Evolutionary conservation across 352 stramenopile species (phyloP), one percentile per base, ranked within the genome.

Genomic region (Phytophthora ohioensis): DNA sequence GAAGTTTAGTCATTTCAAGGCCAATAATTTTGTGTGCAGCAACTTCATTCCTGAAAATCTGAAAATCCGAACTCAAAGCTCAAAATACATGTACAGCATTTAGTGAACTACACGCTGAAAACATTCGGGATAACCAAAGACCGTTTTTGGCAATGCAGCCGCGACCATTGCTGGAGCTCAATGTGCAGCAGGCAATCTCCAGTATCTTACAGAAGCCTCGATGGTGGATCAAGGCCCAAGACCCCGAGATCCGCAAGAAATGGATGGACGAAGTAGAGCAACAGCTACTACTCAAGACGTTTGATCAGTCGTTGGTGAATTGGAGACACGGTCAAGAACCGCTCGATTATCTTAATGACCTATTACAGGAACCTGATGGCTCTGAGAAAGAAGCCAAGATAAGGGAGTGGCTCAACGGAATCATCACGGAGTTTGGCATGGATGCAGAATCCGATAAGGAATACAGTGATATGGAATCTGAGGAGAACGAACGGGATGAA

Each of bases 211-310:
- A 75, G 70, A 89, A 87, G 58, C 73, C 35, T 32, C 43, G 48
- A 12, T 87, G 76, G 78, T 87, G 75, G 74, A 17, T 49, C 54
- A 87, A 89, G 71, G 71, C 52, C 55, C 55, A 75, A 21, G 74
- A 79, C 32, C 49, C 36, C 4, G 57, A 71, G 1, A 48, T 87
- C 15, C 57, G 66, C 6, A 30, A 46, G 46, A 74, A 77, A 59
- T 87, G 79, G 79, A 49, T 79, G 49, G 5, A 13, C 8, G 76
- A 87, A 60, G 56, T 87, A 7, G 67, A 80, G 45, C 32, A 66
- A 4, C 46, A 56, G 38, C 35, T 85, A 7, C 39, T 83, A 39
- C 42, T 53, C 34, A 47, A 73, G 11, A 71, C 68, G 3, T 69
- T 83, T 21, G 21, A 69, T 3, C 67, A 72, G 52, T 72, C 69